Conservation (phyloP, 202 grass and related monocot species). For the Miscanthus sacchariflorus region DNA sequence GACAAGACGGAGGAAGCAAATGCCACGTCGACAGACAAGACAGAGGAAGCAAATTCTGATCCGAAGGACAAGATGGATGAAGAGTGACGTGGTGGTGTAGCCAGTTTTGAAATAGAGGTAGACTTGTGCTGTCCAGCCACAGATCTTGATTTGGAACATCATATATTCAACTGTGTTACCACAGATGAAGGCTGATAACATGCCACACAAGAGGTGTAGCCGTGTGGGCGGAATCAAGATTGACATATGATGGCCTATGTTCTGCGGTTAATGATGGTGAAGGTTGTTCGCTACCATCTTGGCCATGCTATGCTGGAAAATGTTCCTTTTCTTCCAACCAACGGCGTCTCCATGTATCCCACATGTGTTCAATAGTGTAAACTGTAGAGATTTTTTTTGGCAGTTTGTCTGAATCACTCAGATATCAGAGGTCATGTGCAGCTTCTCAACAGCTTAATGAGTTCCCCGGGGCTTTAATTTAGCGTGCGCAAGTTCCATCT, state of each 20-base stretch:
- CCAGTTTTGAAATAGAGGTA: background rate
- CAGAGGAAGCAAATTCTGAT: constrained; percentile 31
- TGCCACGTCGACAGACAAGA: background rate
- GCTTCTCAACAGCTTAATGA: background rate
- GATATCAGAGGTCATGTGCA: background rate
- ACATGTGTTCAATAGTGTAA: background rate
- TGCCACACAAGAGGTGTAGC: background rate
- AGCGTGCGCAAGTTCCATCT: background rate
- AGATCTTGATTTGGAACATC: constrained; percentile 28
- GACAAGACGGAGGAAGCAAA: constrained; percentile 19
- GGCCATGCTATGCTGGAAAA: background rate
- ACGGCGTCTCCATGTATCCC: background rate
- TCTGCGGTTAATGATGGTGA: background rate
- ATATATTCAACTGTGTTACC: background rate
- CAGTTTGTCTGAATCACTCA: background rate
- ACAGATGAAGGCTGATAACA: background rate
- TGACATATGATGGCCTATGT: background rate
- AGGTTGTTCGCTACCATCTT: background rate
- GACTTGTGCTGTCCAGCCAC: background rate
- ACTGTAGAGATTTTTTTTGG: background rate
- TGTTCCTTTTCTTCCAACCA: constrained; percentile 6
- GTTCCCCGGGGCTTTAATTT: background rate
- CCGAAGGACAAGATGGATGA: constrained; percentile 35
- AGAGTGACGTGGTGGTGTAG: constrained; percentile 33
- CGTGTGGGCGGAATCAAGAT: background rate